phyloP scores from a whole-genome alignment of 345 rosid genomes.

The Brassica nigra region DNA sequence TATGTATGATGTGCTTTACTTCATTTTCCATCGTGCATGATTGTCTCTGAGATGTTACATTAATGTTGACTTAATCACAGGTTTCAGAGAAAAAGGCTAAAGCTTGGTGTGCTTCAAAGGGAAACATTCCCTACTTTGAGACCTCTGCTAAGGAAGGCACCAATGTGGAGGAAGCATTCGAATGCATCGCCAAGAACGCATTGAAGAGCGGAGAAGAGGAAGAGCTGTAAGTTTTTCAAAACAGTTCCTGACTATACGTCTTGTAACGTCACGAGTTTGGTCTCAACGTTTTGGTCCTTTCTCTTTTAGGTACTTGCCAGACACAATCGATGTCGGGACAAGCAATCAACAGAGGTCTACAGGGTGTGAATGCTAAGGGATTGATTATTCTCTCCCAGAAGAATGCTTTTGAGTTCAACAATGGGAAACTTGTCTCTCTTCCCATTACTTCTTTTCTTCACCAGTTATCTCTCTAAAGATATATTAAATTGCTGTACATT shows the following conservation, averaged over 20 bases:
- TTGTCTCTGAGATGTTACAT: neutral
- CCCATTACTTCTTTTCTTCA: constrained; percentile 24
- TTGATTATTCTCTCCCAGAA: constrained; percentile 29
- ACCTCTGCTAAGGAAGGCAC: constrained; percentile 98
- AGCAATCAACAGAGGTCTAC: constrained; percentile 53
- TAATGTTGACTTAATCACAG: constrained; percentile 43
- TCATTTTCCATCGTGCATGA: neutral
- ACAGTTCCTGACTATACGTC: neutral
- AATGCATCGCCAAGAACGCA: constrained; percentile 92
- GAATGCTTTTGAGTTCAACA: constrained; percentile 24
- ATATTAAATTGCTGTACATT: constrained; percentile 25
- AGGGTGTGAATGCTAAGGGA: constrained; percentile 58
- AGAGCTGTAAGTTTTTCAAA: constrained; percentile 70
- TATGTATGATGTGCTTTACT: constrained; percentile 41
- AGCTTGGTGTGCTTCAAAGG: constrained; percentile 99
- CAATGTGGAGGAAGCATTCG: constrained; percentile 97
- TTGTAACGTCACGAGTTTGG: neutral
- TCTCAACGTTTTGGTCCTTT: neutral
- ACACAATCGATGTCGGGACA: constrained; percentile 61
- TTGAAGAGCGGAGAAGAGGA: constrained; percentile 90
- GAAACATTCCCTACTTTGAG: constrained; percentile 96
- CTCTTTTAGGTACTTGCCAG: constrained; percentile 57
- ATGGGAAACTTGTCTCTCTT: constrained; percentile 2
- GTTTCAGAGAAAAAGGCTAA: constrained; percentile 94
- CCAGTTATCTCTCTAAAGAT: constrained; percentile 8